Conservation (phyloP, 305 asterid species). For the Striga hermonthica region DNA sequence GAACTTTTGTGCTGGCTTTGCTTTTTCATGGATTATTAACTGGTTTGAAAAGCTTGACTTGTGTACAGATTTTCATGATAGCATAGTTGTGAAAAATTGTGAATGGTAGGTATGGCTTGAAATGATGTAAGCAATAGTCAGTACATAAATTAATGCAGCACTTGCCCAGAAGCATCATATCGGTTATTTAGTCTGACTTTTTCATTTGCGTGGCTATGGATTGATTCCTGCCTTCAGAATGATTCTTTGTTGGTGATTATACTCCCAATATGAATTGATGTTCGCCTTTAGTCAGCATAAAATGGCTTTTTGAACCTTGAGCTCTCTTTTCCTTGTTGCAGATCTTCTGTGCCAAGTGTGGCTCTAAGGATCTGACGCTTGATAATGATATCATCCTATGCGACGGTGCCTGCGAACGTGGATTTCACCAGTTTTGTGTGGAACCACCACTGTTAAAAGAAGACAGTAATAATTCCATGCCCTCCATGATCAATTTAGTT, state of each 20-base stretch:
- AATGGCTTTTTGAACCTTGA: conserved; percentile 29
- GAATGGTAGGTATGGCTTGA: conserved; percentile 12
- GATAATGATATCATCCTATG: conserved; percentile 93
- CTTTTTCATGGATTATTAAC: not conserved
- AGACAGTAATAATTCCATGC: conserved; percentile 53
- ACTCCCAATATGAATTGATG: conserved; percentile 16
- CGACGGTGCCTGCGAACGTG: conserved; percentile 97
- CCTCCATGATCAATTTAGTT: conserved; percentile 22
- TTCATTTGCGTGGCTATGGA: not conserved
- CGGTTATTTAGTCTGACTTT: conserved; percentile 20
- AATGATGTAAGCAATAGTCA: conserved; percentile 3
- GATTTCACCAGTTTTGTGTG: conserved; percentile 93
- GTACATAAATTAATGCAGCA: not conserved
- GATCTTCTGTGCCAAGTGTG: conserved; percentile 99
- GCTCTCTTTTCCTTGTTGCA: conserved; percentile 41
- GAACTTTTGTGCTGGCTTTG: conserved; percentile 1
- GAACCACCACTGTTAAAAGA: conserved; percentile 85
- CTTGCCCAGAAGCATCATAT: conserved; percentile 18
- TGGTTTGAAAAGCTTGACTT: conserved; percentile 20
- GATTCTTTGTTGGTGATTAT: conserved; percentile 19
- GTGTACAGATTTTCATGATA: conserved; percentile 3
- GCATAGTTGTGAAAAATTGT: not conserved
- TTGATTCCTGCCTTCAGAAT: conserved; percentile 12
- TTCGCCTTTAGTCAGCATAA: conserved; percentile 20
- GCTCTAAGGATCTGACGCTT: conserved; percentile 69